These are phyloP conservation scores for Huntiella abstrusa DNA, from an alignment of 2,329 filamentous ascomycete species.

Conservation along the genomic window DNA sequence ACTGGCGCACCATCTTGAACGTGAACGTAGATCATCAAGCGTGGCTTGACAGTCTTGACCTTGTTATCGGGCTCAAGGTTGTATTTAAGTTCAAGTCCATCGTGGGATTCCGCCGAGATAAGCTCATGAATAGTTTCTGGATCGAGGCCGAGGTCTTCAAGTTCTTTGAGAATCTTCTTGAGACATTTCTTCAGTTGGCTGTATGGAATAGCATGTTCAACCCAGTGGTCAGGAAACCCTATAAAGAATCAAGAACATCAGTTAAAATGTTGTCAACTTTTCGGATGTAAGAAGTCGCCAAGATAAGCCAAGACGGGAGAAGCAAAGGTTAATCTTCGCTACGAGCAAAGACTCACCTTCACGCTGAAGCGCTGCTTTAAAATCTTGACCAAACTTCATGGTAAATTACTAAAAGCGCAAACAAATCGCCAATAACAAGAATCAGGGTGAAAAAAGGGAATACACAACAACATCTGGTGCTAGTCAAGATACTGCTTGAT, in stretches of 20 bases:
- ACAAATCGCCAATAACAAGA: too few relatives aligned
- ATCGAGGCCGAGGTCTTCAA: constrained; percentile 52
- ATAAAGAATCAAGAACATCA: not conserved
- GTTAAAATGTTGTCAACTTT: not conserved
- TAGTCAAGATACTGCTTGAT: too few relatives aligned
- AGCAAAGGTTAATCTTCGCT: not conserved
- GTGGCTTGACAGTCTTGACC: constrained; percentile 39
- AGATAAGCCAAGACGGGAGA: not conserved
- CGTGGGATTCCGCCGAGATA: constrained; percentile 30
- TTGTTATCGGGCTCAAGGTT: constrained; percentile 30
- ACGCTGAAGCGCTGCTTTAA: constrained; percentile 46
- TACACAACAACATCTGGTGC: not conserved
- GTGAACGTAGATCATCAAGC: constrained; percentile 51
- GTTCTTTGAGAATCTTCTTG: constrained; percentile 57
- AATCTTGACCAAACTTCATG: constrained; percentile 81
- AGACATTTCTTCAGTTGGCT: constrained; percentile 76
- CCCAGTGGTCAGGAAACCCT: constrained; percentile 55
- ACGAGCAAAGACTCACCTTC: constrained; percentile 25
- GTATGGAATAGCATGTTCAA: constrained; percentile 65
- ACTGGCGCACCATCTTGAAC: constrained; percentile 46
- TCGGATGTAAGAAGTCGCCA: not conserved
- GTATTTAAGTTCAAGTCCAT: constrained; percentile 32
- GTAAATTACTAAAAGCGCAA: constrained; percentile 4
- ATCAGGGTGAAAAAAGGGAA: not conserved
- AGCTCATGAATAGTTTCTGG: constrained; percentile 49